phyloP scores from a whole-genome alignment of 73 alveolate genomes.

The Chromera velia region DNA sequence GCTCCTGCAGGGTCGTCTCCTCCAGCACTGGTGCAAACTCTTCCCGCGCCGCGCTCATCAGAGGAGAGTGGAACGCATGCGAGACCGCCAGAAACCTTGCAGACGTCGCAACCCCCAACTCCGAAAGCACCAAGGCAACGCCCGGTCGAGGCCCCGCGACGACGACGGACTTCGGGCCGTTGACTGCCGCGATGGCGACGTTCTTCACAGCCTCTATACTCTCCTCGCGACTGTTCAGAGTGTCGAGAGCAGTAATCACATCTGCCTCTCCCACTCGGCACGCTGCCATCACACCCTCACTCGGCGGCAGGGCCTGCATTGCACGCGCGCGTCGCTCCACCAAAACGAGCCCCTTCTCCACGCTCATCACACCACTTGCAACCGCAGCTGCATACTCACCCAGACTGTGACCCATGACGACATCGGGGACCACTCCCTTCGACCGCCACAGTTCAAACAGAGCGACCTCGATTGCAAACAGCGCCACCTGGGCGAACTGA shows the following conservation, averaged over 20 bases:
- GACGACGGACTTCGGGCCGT: background rate
- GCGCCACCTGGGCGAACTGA: conserved; percentile 30
- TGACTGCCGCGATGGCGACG: background rate
- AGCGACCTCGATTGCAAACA: conserved; percentile 27
- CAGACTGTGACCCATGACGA: conserved; percentile 15
- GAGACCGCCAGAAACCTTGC: background rate
- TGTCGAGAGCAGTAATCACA: background rate
- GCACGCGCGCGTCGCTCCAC: background rate
- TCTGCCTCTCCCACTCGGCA: background rate
- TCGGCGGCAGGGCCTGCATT: background rate
- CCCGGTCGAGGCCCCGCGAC: background rate
- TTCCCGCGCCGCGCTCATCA: background rate
- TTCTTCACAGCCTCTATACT: too few species aligned
- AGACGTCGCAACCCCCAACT: too few species aligned
- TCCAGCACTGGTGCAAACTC: background rate
- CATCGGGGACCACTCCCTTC: background rate
- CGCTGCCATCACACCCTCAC: background rate
- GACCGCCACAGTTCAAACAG: conserved; percentile 30
- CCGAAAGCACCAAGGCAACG: background rate
- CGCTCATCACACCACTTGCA: background rate
- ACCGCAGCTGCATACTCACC: conserved; percentile 13
- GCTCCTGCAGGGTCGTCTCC: background rate
- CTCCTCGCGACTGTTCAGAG: background rate
- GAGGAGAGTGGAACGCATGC: background rate
- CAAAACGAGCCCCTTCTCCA: background rate